Base-by-base conservation (phyloP, 148 eudicot genomes). In the Limonium bicolor region DNA sequence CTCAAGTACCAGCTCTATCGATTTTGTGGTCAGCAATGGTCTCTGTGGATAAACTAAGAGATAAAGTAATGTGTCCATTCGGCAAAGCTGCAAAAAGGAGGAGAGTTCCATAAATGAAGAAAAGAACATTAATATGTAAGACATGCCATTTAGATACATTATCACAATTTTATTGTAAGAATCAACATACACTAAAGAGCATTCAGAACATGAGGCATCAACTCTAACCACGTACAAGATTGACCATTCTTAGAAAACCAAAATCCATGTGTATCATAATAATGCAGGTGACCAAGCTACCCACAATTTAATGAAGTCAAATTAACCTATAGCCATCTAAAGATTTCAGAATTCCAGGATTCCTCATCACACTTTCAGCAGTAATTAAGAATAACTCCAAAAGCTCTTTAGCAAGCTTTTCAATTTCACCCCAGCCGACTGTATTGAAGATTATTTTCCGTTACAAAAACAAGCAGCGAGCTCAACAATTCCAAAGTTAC, bases 1-100 rank as follows among this genome's bases (percentile, higher is more conserved):
- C n/a, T n/a, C n/a, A n/a, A n/a, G n/a, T n/a, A 87, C 99, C 99
- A 90, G 75, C 71, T 90, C 95, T 42, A 90, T 90, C 42, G 99
- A 77, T 56, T 74, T 69, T 45, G 99, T 90, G 2, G 99, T 90
- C 51, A 90, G 59, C 67, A 90, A 54, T 27, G 99, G 99, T 51
- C 85, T 67, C 44, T 90, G 99, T 43, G 99, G 99, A 69, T 90
- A 90, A 37, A 80, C 99, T 43, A 90, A 61, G 31, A 90, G 82
- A 67, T 84, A 80, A 54, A 80, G 66, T 47, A 90, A 64, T 21
- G 77, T 64, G 46, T 90, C 97, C 93, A 84, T 75, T 49, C 97
- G 78, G 52, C 42, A 33, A 31, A 84, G 72, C 93, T 82, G 55
- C 71, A 72, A 56, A 23, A 64, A 25, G 27, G 18, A 36, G 4